Conservation (phyloP, 2,329 filamentous ascomycete species). For the Lachnellula hyalina region DNA sequence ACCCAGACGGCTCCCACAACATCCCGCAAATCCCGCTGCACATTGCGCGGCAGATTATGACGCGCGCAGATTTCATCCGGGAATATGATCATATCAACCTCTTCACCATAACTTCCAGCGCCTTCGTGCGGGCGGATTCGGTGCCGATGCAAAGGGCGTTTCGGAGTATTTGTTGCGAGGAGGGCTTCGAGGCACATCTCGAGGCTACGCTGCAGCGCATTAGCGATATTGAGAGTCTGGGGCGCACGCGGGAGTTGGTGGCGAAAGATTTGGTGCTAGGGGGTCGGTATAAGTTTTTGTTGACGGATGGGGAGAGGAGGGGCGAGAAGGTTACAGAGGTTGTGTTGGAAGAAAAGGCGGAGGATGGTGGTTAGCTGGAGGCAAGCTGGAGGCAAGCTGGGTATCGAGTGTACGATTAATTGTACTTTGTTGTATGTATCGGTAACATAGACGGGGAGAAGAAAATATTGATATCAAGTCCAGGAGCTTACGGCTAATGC, state of each 20-base stretch:
- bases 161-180: constrained; percentile 68
- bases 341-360: constrained; percentile 20
- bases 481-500: no score
- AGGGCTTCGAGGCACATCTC: constrained; percentile 77
- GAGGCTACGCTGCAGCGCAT: constrained; percentile 82
- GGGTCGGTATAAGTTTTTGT: constrained; percentile 66
- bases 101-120: constrained; percentile 85
- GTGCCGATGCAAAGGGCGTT: constrained; percentile 97
- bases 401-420: not conserved
- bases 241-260: constrained; percentile 88
- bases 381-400: not conserved
- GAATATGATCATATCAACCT: constrained; percentile 90
- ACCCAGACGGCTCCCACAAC: constrained; percentile 31
- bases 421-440: not conserved
- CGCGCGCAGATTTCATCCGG: constrained; percentile 88
- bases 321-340: constrained; percentile 26
- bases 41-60: constrained; percentile 87
- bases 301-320: constrained; percentile 20
- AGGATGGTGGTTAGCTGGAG: constrained; percentile 3
- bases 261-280: constrained; percentile 89
- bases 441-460: no score
- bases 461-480: no score
- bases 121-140: constrained; percentile 84
- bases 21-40: constrained; percentile 79
- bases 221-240: constrained; percentile 85